A percentile compares a stretch with the other conserved stretches of the same genome.
These are phyloP conservation scores for Tolypocladium sp. DNA, from an alignment of 2,329 filamentous ascomycete genomes.

Conservation along the genomic window DNA sequence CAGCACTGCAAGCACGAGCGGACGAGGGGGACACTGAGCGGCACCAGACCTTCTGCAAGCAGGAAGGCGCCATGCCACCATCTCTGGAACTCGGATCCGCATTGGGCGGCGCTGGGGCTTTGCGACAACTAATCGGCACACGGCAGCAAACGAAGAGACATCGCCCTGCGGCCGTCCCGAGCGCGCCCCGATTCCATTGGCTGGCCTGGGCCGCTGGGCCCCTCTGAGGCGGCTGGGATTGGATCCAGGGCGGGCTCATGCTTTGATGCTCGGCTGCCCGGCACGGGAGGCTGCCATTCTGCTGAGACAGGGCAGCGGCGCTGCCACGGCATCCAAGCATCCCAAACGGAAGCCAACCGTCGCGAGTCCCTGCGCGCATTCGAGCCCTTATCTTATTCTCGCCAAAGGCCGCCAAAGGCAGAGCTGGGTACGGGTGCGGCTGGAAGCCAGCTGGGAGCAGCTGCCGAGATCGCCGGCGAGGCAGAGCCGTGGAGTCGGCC, in stretches of 20 bases:
- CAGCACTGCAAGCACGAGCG: background rate
- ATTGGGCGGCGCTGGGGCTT: background rate
- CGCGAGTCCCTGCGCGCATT: background rate
- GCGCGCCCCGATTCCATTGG: background rate
- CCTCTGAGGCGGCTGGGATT: background rate
- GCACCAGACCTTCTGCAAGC: background rate
- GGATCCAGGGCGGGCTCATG: background rate
- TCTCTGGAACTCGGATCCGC: background rate
- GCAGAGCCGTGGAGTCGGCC: background rate
- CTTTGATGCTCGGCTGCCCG: conserved; percentile 2
- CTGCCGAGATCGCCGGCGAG: background rate
- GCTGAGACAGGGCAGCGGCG: background rate
- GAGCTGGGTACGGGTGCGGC: background rate
- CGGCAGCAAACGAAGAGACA: background rate
- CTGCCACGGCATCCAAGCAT: background rate
- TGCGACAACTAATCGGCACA: conserved; percentile 1
- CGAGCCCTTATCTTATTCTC: background rate
- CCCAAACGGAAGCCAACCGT: background rate
- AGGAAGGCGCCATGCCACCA: background rate
- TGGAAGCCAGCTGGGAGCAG: background rate
- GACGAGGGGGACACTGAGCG: background rate
- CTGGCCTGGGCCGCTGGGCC: background rate
- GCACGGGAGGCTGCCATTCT: background rate
- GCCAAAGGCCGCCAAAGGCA: background rate
- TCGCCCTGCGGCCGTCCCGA: background rate